phyloP scores from a whole-genome alignment of 768 basidiomycete genomes.

The Leccinum barrowsii region DNA sequence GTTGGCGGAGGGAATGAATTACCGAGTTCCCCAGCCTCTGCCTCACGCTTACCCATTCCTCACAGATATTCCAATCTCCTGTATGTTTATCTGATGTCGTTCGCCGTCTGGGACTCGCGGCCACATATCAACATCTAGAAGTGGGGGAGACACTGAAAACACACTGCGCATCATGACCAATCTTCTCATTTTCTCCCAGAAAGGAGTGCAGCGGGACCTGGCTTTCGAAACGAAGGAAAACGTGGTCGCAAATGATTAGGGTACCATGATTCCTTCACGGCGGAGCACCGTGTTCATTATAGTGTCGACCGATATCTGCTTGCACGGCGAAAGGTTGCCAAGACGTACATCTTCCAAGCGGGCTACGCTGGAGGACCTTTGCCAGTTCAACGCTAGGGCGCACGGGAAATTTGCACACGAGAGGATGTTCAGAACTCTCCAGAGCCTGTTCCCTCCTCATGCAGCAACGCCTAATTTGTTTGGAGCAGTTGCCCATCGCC shows the following conservation, averaged over 20 bases:
- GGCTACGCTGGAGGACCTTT: constrained; percentile 43
- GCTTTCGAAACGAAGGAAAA: constrained; percentile 41
- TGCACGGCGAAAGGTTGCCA: constrained; percentile 53
- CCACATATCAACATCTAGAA: constrained; percentile 50
- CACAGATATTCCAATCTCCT: constrained; percentile 53
- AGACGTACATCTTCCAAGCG: constrained; percentile 53
- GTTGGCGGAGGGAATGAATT: constrained; percentile 39
- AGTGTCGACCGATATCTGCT: constrained; percentile 45
- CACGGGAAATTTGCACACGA: constrained; percentile 69
- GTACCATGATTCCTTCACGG: constrained; percentile 32
- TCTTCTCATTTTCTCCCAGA: constrained; percentile 57
- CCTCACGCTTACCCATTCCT: constrained; percentile 19
- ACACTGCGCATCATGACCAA: constrained; percentile 79
- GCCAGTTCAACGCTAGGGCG: constrained; percentile 58
- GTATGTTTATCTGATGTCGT: constrained; percentile 72
- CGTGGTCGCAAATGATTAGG: constrained; percentile 10
- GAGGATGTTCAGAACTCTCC: constrained; percentile 57
- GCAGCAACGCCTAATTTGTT: constrained; percentile 23
- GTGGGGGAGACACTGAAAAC: constrained; percentile 48
- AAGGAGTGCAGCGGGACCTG: constrained; percentile 35
- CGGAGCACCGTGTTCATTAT: constrained; percentile 60
- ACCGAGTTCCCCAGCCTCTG: constrained; percentile 41
- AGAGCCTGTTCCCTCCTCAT: constrained; percentile 42
- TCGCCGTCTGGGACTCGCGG: constrained; percentile 57
- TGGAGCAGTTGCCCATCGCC: constrained; percentile 28